Evolutionary conservation across 345 rosid species (phyloP), one percentile per base, ranked within the genome.

Genomic region (Aethionema arabicum): DNA sequence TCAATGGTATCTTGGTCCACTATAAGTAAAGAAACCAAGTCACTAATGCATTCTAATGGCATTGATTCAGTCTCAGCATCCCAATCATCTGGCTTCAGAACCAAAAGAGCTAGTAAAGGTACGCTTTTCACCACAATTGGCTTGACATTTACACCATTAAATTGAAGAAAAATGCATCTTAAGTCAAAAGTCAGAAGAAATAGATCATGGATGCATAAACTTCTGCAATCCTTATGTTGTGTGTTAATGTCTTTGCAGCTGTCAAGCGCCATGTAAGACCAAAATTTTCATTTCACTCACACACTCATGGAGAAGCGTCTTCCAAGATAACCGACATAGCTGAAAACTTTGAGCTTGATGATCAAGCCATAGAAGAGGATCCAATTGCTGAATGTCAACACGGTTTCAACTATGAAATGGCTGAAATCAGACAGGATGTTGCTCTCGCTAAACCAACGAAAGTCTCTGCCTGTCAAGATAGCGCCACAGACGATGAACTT

Each of bases 261-360:
- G 46, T 71, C 31, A 79, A 70, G 73, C 76, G 75, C 69, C 80
- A 80, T 66, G 53, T 51, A 37, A 83, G 70, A 75, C 77, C 81
- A 64, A 83, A 79, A 48, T 80, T 87, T 72, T 77, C 86, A 36
- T 77, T 87, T 42, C 74, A 56, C 70, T 74, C 71, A 38, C 79
- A 57, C 57, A 44, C 51, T 44, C 72, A 40, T 11, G 78, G 73
- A 66, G 71, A 68, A 67, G 76, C 39, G 37, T 52, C 64, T 35
- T 50, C 65, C 45, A 76, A 79, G 66, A 68, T 43, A 47, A 52
- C 56, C 69, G 80, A 72, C 42, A 56, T 53, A 51, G 67, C 76
- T 59, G 72, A 74, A 72, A 56, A 12, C 10, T 40, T 72, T 11
- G 80, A 79, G 65, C 48, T 41, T 36, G 50, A 9, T 59, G 79